phyloP scores from a whole-genome alignment of 139 green algal species.

The Tetradesmus lagerheimii region DNA sequence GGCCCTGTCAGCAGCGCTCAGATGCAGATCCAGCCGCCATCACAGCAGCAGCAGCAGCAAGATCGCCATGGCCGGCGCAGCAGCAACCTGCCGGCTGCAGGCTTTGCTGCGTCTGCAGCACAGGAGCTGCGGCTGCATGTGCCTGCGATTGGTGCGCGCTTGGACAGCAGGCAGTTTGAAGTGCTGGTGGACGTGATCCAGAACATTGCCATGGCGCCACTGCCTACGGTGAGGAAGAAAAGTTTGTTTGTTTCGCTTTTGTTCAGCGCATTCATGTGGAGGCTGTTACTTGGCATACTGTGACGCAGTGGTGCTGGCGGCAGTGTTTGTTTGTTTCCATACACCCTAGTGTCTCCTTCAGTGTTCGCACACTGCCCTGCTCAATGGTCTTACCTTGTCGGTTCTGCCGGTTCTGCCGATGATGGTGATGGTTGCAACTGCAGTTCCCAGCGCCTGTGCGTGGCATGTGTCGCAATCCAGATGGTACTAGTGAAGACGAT shows the following conservation, averaged over 20 bases:
- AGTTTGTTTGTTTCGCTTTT: not conserved
- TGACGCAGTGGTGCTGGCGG: no score
- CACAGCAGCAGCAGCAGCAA: constrained; percentile 35
- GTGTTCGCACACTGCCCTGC: no score
- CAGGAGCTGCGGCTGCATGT: constrained; percentile 42
- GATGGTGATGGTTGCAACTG: no score
- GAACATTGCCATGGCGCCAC: constrained; percentile 51
- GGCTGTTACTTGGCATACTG: not conserved
- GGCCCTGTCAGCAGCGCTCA: not conserved
- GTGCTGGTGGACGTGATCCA: constrained; percentile 74
- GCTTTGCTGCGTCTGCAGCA: constrained; percentile 3
- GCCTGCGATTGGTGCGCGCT: constrained; percentile 36
- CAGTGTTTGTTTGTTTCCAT: no score
- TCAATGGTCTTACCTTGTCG: no score
- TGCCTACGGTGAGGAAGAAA: constrained; percentile 45
- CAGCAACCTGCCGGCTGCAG: constrained; percentile 4
- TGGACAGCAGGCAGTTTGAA: constrained; percentile 80
- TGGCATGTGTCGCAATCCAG: constrained; percentile 16
- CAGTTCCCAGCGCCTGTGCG: constrained; percentile 33
- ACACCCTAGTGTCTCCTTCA: no score
- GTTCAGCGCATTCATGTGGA: not conserved
- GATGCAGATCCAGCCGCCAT: not conserved
- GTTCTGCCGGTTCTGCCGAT: not conserved
- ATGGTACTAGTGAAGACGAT: constrained; percentile 44
- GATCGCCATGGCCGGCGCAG: not conserved